Base-by-base conservation (phyloP, 495 filamentous ascomycete genomes). In the Eremomyces bilateralis region DNA sequence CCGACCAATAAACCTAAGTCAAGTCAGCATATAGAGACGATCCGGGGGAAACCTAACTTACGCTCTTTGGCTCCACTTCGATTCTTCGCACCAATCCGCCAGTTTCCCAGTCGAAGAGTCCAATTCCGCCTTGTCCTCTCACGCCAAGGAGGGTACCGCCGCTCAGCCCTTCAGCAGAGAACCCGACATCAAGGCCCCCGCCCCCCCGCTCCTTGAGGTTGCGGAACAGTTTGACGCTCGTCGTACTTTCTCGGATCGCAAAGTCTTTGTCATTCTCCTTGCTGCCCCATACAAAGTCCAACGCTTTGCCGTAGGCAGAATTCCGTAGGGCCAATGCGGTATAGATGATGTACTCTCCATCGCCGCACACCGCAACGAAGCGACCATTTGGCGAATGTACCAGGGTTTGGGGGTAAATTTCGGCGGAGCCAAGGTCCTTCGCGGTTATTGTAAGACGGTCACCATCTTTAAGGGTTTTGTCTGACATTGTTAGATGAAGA, bases 241-340 rank as follows among this genome's bases (percentile, higher is more conserved):
- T 88, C 4, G 76, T 52, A 6, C 82, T 93, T 53, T 95, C 88
- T 13, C 88, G 72, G 44, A 99, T 95, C 27, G 88, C 88, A 44
- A 88, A 95, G 47, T 99, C 90, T 53, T 93, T 95, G 53, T 81
- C 91, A 59, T 95, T 91, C 30, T 94, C 90, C 55, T 93, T 94
- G 15, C 80, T 78, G 2, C 80, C 90, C 88, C 88, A 99, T 11
- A 79, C 82, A 50, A 99, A 99, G 53, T 99, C 88, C 22, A 94
- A 60, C 8, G 83, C 88, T 21, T 78, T 77, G 4, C 88, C 88
- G 48, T 95, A 99, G 4, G 82, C 81, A 61, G 94, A 93, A 58
- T 99, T 95, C 49, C 88, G 72, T 71, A 90, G 92, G 5, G 88
- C 88, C 31, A 95, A 67, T 40, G 88, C 83, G 11, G 88, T 99